phyloP scores from a whole-genome alignment of 106 monocot species.

The Dioscorea dumetorum region DNA sequence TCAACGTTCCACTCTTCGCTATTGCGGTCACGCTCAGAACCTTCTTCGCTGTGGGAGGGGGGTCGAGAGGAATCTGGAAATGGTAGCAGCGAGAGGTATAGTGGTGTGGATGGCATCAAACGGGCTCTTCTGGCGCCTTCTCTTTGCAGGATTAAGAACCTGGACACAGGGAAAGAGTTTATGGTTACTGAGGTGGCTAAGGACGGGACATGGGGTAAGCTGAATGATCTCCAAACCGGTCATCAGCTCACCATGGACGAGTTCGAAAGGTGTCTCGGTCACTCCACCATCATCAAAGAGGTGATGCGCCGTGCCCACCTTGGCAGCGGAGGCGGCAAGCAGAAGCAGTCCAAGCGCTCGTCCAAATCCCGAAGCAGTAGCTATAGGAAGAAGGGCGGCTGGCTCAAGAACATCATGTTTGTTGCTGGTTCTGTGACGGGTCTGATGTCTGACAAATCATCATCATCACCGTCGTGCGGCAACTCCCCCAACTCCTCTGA shows the following conservation, averaged over 20 bases:
- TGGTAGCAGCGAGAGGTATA: too few species aligned
- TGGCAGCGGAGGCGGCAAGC: neutral
- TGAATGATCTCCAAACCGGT: constrained; percentile 60
- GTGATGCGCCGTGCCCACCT: constrained; percentile 50
- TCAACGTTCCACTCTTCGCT: constrained; percentile 2
- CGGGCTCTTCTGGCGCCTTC: neutral
- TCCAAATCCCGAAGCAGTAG: constrained; percentile 4
- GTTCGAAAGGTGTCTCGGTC: constrained; percentile 66
- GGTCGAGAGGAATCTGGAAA: neutral
- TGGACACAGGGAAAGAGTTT: constrained; percentile 83
- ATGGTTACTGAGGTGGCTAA: constrained; percentile 42
- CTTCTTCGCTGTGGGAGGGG: constrained; percentile 1
- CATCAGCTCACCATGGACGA: constrained; percentile 62
- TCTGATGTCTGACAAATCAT: constrained; percentile 39
- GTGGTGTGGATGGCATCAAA: neutral
- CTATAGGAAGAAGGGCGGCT: constrained; percentile 48
- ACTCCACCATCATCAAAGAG: constrained; percentile 73
- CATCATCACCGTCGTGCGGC: neutral
- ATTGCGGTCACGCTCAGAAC: constrained; percentile 17
- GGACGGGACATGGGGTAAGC: constrained; percentile 30
- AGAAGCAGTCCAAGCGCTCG: neutral
- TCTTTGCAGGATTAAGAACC: constrained; percentile 57
- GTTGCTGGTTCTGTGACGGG: constrained; percentile 70
- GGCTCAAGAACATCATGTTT: constrained; percentile 83
- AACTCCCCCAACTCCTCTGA: constrained; percentile 14